Evolutionary conservation across 2,329 filamentous ascomycete species (phyloP).

Genomic region (Fusarium ramigenum): DNA sequence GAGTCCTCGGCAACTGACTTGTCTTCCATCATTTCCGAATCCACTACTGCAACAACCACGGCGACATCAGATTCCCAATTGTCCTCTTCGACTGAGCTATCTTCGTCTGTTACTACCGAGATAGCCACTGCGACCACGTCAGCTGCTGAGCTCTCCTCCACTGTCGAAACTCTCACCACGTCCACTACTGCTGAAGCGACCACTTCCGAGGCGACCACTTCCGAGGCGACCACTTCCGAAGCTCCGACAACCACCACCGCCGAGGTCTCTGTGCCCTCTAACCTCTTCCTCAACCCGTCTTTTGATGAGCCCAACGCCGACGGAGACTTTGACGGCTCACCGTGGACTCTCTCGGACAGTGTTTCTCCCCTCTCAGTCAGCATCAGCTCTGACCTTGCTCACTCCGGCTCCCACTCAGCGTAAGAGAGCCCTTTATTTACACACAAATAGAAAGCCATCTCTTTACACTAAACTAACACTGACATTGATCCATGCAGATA

Average conservation of each 20-base stretch:
- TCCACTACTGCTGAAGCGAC: no score
- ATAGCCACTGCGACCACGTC: neutral
- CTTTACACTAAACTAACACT: neutral
- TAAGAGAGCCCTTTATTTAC: no score
- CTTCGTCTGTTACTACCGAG: neutral
- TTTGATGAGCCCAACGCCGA: neutral
- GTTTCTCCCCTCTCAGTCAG: neutral
- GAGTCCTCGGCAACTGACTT: neutral
- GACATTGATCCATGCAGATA: neutral
- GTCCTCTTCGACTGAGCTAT: neutral
- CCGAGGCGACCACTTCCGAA: neutral
- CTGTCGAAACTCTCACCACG: no score
- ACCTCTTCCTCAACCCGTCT: neutral
- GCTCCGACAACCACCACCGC: neutral
- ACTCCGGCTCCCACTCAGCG: neutral
- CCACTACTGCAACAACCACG: neutral
- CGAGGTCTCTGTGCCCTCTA: neutral
- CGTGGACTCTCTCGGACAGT: neutral
- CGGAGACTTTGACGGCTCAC: neutral
- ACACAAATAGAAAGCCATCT: no score
- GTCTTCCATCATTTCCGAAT: neutral
- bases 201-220: neutral
- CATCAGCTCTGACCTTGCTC: neutral
- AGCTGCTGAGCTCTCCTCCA: no score
- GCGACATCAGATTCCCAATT: neutral